Conservation (phyloP, 2,329 filamentous ascomycete genomes). For the Thelonectria olida region DNA sequence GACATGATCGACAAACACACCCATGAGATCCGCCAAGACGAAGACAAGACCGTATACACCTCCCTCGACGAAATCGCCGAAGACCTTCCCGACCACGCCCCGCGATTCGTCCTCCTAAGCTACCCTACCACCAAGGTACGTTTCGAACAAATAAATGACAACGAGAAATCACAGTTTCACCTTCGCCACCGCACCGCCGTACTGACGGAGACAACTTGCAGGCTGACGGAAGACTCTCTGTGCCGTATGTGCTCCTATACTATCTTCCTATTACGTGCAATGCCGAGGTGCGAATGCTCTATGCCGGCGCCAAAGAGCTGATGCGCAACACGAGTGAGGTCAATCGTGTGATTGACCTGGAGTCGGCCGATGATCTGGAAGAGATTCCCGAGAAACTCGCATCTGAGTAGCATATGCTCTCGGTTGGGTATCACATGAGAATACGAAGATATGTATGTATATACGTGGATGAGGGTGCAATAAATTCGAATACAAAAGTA, state of each 20-base stretch:
- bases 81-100: slow-evolving; percentile 91
- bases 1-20: slow-evolving; percentile 91
- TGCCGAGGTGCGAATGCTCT: slow-evolving; percentile 87
- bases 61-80: slow-evolving; percentile 84
- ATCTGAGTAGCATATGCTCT: neutral
- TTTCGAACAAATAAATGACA: neutral
- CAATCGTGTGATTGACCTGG: slow-evolving; percentile 86
- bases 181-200: neutral
- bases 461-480: no score
- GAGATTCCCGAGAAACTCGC: slow-evolving; percentile 76
- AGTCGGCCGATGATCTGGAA: slow-evolving; percentile 81
- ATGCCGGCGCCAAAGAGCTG: slow-evolving; percentile 94
- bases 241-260: slow-evolving; percentile 94
- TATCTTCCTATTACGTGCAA: slow-evolving; percentile 95
- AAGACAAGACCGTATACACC: slow-evolving; percentile 80
- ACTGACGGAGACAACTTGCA: slow-evolving; percentile 47
- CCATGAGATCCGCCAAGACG: slow-evolving; percentile 87
- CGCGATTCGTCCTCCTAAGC: slow-evolving; percentile 88
- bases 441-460: slow-evolving; percentile 9
- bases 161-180: neutral
- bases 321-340: slow-evolving; percentile 94
- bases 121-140: slow-evolving; percentile 87
- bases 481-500: neutral
- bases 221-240: slow-evolving; percentile 83
- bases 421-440: neutral